Evolutionary conservation across 2,329 filamentous ascomycete genomes (phyloP).

Genomic region (Penicillium nordicum): DNA sequence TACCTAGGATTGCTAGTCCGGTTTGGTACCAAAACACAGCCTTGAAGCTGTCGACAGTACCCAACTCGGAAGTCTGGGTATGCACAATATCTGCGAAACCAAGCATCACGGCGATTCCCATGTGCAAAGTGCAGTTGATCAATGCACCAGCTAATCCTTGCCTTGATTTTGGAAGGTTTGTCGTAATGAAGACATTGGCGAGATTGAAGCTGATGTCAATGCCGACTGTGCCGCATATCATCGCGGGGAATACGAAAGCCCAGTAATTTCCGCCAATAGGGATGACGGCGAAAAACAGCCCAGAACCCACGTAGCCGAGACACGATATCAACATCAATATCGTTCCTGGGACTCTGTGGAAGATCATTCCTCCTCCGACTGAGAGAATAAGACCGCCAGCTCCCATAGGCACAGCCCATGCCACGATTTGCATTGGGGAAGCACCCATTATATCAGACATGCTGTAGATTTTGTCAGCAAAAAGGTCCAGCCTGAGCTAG

Average conservation of each 20-base stretch:
- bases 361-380: slow-evolving; percentile 60
- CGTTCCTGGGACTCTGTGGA: slow-evolving; percentile 63
- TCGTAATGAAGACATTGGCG: slow-evolving; percentile 74
- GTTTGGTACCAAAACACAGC: slow-evolving; percentile 64
- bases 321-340: slow-evolving; percentile 61
- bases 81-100: slow-evolving; percentile 65
- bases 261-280: slow-evolving; percentile 61
- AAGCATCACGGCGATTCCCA: slow-evolving; percentile 69
- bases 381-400: slow-evolving; percentile 66
- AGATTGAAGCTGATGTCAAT: slow-evolving; percentile 75
- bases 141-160: slow-evolving; percentile 71
- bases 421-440: slow-evolving; percentile 61
- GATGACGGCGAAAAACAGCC: slow-evolving; percentile 62
- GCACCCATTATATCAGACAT: slow-evolving; percentile 59
- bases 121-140: slow-evolving; percentile 66
- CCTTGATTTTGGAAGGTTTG: slow-evolving; percentile 60
- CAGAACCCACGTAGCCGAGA: slow-evolving; percentile 56
- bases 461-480: slow-evolving; percentile 35
- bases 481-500: too few relatives aligned
- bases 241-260: slow-evolving; percentile 67
- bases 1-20: slow-evolving; percentile 51
- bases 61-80: slow-evolving; percentile 48
- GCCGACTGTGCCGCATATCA: slow-evolving; percentile 63
- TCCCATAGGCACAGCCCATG: slow-evolving; percentile 67
- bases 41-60: slow-evolving; percentile 55